phyloP scores from a whole-genome alignment of 352 stramenopile genomes.

The Pythium volutum region DNA sequence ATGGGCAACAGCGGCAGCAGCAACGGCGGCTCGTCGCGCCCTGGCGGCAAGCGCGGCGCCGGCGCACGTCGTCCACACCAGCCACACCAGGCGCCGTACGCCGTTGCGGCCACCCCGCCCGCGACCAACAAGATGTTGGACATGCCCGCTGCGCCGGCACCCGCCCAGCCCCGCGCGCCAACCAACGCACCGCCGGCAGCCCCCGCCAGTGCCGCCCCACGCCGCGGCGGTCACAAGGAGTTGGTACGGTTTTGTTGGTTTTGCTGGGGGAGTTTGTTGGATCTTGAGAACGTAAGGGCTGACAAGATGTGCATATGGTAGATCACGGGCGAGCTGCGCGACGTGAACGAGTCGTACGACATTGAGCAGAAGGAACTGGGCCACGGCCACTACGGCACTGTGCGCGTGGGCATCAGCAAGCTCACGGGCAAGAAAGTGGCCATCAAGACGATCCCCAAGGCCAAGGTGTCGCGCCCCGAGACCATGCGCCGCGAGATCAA shows the following conservation, averaged over 20 bases:
- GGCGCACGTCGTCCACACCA: conserved; percentile 28
- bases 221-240: conserved; percentile 56
- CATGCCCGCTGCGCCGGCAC: conserved; percentile 17
- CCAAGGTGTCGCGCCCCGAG: conserved; percentile 93
- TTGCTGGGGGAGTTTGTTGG: not conserved
- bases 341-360: conserved; percentile 85
- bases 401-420: conserved; percentile 94
- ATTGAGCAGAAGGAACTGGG: conserved; percentile 88
- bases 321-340: conserved; percentile 80
- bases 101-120: not conserved
- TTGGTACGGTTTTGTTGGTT: conserved; percentile 32
- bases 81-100: conserved; percentile 43
- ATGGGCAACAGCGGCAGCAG: conserved; percentile 79
- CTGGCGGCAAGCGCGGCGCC: conserved; percentile 24
- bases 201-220: conserved; percentile 33
- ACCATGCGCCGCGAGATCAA: conserved; percentile 93
- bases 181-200: conserved; percentile 15
- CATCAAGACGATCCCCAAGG: conserved; percentile 99
- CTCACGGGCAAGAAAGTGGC: conserved; percentile 92
- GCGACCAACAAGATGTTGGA: not conserved
- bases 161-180: conserved; percentile 6
- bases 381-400: conserved; percentile 96
- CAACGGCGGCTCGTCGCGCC: conserved; percentile 26
- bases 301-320: conserved; percentile 19
- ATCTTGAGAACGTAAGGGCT: not conserved